Evolutionary conservation across 495 filamentous ascomycete genomes (phyloP), one percentile per base, ranked within the genome.

Genomic region (Pseudotulostoma volvatum): DNA sequence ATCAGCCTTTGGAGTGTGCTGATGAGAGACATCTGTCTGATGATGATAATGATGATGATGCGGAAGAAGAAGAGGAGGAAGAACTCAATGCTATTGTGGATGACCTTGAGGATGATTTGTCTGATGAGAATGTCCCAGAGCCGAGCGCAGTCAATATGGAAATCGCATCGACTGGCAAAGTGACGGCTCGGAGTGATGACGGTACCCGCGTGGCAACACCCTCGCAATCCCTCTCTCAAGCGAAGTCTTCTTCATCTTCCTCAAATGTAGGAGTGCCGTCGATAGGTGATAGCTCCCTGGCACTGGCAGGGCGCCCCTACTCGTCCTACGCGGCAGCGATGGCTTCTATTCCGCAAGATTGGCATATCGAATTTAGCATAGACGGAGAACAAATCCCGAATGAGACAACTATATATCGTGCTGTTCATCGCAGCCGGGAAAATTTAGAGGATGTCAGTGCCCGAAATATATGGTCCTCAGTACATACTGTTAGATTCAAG

Each of bases 311-410:
- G 34, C 60, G 68, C 18, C 55, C 72, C 8, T 57, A 70, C 16
- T 61, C 73, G 11, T 88, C 85, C 0, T 94, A 93, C 51, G 80
- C 85, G 11, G 82, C 81, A 25, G 84, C 85, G 3, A 72, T 90
- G 46, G 61, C 62, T 5, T 62, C 64, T 1, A 45, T 72, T 3
- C 84, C 86, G n/a, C 79, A 86, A 42, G 90, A 96, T 51, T 99
- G 92, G 92, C 90, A 99, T 48, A 82, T 99, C 31, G 84, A 96
- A 49, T 99, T 99, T 57, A 92, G 74, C 45, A 76, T 95, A 39
- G 78, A 85, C 43, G 83, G 74, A 34, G 79, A 86, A 50, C 71
- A 80, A 0, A 78, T 95, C 46, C 67, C 81, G 1, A 87, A 83
- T 46, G 88, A 95, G 45, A 96, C 84, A 2, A 99, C 92, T 0